Evolutionary conservation across 257 asterid genomes (phyloP), one percentile per base, ranked within the genome.

Genomic region (Euphrasia confusa): DNA sequence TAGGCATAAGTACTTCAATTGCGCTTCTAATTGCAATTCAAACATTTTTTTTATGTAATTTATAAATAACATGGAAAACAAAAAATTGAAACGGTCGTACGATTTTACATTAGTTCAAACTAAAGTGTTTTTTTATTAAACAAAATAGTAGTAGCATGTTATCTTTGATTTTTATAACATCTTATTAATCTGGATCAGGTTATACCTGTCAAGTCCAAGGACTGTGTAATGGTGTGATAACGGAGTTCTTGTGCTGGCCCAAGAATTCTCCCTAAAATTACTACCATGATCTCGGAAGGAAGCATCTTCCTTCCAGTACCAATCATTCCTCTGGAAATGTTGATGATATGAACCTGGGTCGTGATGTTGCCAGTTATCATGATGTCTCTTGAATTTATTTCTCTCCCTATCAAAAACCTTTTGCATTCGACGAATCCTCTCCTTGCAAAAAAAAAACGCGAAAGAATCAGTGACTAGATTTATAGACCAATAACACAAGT

Each of bases 141-240:
- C 33, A 2, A 30, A 21, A 21, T 0, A 30, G 33, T 30, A 30
- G 33, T 30, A 30, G 5, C 33, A 30, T 30, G 33, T 30, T 30
- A 30, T 3, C 33, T 27, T 28, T 33, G 6, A 18, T 24, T 45
- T 54, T 54, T 60, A n/a, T 17, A 11, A 24, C 54, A 60, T 39
- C 54, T 40, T 60, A 18, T 30, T 54, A 0, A 6, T 56, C 45
- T 55, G 58, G 48, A 50, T 13, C 12, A 33, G 27, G 24, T 15
- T 56, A 26, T 70, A 88, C 96, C 94, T 83, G 77, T 85, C 89
- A 61, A 88, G 96, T 64, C 96, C 96, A 72, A 85, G 79, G 63
- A 88, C 79, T 2, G 82, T 72, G 74, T 88, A 88, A 75, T 88
- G 89, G 58, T 79, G 91, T 3, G 96, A 88, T 54, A 88, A 70